Evolutionary conservation across 2,329 filamentous ascomycete genomes (phyloP).

Genomic region (Ilyonectria destructans): DNA sequence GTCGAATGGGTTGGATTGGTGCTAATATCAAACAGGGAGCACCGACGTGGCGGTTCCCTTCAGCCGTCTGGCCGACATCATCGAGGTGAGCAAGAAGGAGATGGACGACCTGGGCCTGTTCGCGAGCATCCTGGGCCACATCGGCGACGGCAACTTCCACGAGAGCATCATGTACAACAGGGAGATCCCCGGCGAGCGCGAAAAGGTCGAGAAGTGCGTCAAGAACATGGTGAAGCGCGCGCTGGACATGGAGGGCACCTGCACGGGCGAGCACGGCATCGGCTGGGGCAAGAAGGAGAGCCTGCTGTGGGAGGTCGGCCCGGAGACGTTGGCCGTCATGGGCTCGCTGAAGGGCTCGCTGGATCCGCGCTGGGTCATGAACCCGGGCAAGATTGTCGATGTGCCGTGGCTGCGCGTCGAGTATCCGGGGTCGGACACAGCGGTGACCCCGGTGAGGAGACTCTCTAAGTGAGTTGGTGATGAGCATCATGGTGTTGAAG

Average conservation of each 20-base stretch:
- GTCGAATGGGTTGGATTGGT: too few species aligned
- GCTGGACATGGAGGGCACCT: conserved; percentile 94
- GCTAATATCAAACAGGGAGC: conserved; percentile 69
- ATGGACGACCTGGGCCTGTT: conserved; percentile 90
- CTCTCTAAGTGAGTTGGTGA: conserved; percentile 29
- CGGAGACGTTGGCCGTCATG: conserved; percentile 88
- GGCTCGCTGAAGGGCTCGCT: conserved; percentile 85
- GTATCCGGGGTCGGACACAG: conserved; percentile 37
- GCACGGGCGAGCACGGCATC: conserved; percentile 90
- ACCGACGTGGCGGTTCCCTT: conserved; percentile 90
- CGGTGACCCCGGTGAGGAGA: conserved; percentile 46
- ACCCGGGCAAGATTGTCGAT: conserved; percentile 94
- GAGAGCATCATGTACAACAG: conserved; percentile 92
- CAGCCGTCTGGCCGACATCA: conserved; percentile 80
- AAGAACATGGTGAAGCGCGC: conserved; percentile 93
- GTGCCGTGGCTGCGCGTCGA: conserved; percentile 59
- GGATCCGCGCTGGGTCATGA: conserved; percentile 91
- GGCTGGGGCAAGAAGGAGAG: conserved; percentile 90
- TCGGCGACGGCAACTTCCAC: conserved; percentile 96
- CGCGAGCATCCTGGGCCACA: conserved; percentile 89
- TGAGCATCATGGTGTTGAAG: conserved; percentile 4
- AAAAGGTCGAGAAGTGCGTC: conserved; percentile 85
- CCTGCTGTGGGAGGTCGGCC: conserved; percentile 83
- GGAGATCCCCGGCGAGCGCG: conserved; percentile 77
- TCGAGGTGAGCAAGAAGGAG: conserved; percentile 89